Base-by-base conservation (phyloP, 2,329 filamentous ascomycete genomes). In the Sporothrix brunneoviolacea region DNA sequence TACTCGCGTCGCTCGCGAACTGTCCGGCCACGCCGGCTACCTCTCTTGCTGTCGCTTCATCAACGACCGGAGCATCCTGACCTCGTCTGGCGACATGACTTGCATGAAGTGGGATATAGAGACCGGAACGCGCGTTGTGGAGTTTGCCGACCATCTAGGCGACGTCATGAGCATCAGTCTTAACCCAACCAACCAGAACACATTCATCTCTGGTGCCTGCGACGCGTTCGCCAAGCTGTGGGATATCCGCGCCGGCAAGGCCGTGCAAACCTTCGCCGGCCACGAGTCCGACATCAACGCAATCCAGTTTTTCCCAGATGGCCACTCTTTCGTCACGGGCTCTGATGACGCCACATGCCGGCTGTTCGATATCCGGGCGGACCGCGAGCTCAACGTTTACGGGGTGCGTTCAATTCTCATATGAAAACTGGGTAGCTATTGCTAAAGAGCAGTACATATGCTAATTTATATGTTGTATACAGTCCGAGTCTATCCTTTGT, bases 41-140 rank as follows among this genome's bases (percentile, higher is more conserved):
- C 82, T 98, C 39, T 95, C 90, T 19, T 98, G 93, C 85, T 97
- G 93, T 69, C 86, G 93, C 58, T 98, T 98, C 70, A 95, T 97
- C 75, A 97, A 95, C 68, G 93, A 98, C 73, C 85, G 93, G 64
- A 90, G 89, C 65, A 97, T 98, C 64, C 82, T 98, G 58, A 98
- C 93, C 54, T 97, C 93, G 0, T 98, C 93, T 3, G 93, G 93
- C 57, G 93, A 98, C 67, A 98, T 98, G 93, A 98, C 93, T 47
- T 98, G 93, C 70, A 96, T 97, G 85, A 88, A 97, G 65, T 98
- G 93, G 93, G 93, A 98, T 74, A 91, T 98, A 58, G 93, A 98
- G 72, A 95, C 91, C 1, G 93, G 93, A 51, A 89, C 91, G 58
- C 96, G 96, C 74, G 87, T 95, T 37, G 95, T 91, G 64, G 93